Percentiles rank a stretch among this genome's conserved stretches.
These are phyloP conservation scores for Alternaria angustiovoidea DNA, from an alignment of 2,329 filamentous ascomycete species.

Conservation along the genomic window DNA sequence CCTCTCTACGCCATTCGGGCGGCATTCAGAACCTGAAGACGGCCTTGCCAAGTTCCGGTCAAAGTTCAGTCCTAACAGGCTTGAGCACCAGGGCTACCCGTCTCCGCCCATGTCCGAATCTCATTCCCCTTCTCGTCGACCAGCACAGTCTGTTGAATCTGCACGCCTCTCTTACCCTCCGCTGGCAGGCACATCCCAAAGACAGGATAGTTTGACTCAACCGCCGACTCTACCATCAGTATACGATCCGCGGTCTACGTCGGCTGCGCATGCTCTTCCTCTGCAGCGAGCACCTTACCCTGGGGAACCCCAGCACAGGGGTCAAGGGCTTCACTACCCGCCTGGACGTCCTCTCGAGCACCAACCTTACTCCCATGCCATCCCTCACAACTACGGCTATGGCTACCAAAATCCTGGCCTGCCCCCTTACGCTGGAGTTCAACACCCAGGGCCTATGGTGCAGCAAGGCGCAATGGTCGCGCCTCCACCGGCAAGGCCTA, in stretches of 20 bases:
- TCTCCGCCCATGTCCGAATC: slow-evolving; percentile 63
- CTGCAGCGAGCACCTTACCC: slow-evolving; percentile 43
- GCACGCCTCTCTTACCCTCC: slow-evolving; percentile 40
- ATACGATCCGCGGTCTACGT: slow-evolving; percentile 37
- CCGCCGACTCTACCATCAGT: slow-evolving; percentile 36
- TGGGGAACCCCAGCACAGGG: slow-evolving; percentile 37
- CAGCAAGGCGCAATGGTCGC: slow-evolving; percentile 45
- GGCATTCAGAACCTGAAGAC: slow-evolving; percentile 47
- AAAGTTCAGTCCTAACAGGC: slow-evolving; percentile 47
- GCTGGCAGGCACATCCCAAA: slow-evolving; percentile 32
- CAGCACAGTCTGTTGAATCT: slow-evolving; percentile 46
- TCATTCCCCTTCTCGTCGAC: slow-evolving; percentile 53
- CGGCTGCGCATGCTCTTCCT: slow-evolving; percentile 25
- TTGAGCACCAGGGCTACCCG: slow-evolving; percentile 53
- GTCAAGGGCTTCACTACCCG: slow-evolving; percentile 38
- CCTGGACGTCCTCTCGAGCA: slow-evolving; percentile 35
- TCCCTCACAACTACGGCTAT: slow-evolving; percentile 41
- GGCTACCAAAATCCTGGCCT: slow-evolving; percentile 36
- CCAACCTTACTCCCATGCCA: slow-evolving; percentile 35
- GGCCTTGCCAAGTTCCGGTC: slow-evolving; percentile 44
- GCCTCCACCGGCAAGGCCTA: slow-evolving; percentile 40
- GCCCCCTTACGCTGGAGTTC: slow-evolving; percentile 36
- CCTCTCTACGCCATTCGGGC: slow-evolving; percentile 49
- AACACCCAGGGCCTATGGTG: slow-evolving; percentile 41
- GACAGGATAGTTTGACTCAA: slow-evolving; percentile 34